Evolutionary conservation across 2,329 filamentous ascomycete species (phyloP).

Genomic region (Fusarium sp.): DNA sequence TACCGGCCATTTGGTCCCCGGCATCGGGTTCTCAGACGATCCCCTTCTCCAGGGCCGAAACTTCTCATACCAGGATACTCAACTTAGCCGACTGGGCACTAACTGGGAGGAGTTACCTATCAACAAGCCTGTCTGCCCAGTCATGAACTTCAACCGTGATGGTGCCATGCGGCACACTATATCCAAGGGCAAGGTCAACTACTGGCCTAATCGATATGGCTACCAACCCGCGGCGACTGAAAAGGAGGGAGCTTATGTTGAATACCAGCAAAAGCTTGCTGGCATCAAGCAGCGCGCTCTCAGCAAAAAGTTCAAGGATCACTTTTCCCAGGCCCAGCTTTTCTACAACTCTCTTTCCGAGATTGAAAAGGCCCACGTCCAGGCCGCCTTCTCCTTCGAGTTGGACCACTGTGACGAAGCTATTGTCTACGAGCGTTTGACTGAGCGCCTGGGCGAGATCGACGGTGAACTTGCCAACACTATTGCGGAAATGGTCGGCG

Average conservation of each 20-base stretch:
- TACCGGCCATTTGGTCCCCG: slow-evolving; percentile 81
- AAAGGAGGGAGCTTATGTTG: slow-evolving; percentile 74
- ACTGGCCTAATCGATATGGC: slow-evolving; percentile 70
- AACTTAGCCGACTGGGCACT: slow-evolving; percentile 75
- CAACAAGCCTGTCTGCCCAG: slow-evolving; percentile 78
- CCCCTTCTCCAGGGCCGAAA: slow-evolving; percentile 80
- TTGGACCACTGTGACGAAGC: slow-evolving; percentile 86
- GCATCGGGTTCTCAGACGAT: slow-evolving; percentile 81
- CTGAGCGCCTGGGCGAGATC: slow-evolving; percentile 76
- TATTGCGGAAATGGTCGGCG: slow-evolving; percentile 78
- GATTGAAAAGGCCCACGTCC: slow-evolving; percentile 76
- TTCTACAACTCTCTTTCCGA: slow-evolving; percentile 83
- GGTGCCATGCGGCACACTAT: slow-evolving; percentile 79
- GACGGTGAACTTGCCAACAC: slow-evolving; percentile 75
- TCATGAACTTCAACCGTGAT: slow-evolving; percentile 82
- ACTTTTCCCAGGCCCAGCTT: slow-evolving; percentile 81
- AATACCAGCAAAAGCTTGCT: slow-evolving; percentile 70
- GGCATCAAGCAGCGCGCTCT: slow-evolving; percentile 77
- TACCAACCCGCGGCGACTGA: slow-evolving; percentile 72
- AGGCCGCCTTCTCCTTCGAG: slow-evolving; percentile 80
- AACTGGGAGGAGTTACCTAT: slow-evolving; percentile 84
- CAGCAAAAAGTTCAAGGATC: slow-evolving; percentile 81
- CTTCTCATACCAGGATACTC: slow-evolving; percentile 74
- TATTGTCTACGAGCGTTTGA: slow-evolving; percentile 78
- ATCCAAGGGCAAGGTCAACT: slow-evolving; percentile 73